Base-by-base conservation (phyloP, 345 rosid genomes). In the Euphorbia pulcherrima region DNA sequence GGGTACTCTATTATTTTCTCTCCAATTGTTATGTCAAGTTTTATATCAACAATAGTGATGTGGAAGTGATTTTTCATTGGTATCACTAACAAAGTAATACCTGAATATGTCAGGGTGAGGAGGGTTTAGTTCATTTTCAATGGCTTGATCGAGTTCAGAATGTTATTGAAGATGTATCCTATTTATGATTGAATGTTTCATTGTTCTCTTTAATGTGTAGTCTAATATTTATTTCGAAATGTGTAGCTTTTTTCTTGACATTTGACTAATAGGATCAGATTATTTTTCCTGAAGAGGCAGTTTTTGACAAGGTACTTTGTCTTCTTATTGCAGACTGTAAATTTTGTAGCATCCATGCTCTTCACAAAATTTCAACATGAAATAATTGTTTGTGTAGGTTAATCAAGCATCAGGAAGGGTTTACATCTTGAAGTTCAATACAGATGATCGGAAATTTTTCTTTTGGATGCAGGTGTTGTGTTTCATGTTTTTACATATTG, bases 91-190 rank as follows among this genome's bases (percentile, higher is more conserved):
- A 20, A 68, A 35, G n/a, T n/a, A n/a, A n/a, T n/a, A 64, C 62
- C 26, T 10, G 24, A 62, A 10, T 62, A 5, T 77, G 28, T 52
- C 72, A 88, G 97, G 96, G 96, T 35, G 92, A 91, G 26, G 97
- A 94, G 80, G 97, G 99, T 7, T 80, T 91, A 71, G 67, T 83
- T 64, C 99, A 94, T 79, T 89, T 91, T 82, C 95, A 84, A 84
- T 94, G 99, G 99, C 84, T 91, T 72, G 99, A 90, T 83, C 91
- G 97, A 53, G 24, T 50, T 64, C 84, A 28, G 56, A 85, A 82
- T 80, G 83, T 41, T 23, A 77, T 91, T 10, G 96, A 94, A 84
- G 97, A 91, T 72, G 97, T 94, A 94, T 91, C 97, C 94, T 73
- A 10, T 40, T 66, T 64, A 53, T 64, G 57, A 50, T 9, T 40